Evolutionary conservation across 495 filamentous ascomycete species (phyloP).

Genomic region (Penicillium arizonense): DNA sequence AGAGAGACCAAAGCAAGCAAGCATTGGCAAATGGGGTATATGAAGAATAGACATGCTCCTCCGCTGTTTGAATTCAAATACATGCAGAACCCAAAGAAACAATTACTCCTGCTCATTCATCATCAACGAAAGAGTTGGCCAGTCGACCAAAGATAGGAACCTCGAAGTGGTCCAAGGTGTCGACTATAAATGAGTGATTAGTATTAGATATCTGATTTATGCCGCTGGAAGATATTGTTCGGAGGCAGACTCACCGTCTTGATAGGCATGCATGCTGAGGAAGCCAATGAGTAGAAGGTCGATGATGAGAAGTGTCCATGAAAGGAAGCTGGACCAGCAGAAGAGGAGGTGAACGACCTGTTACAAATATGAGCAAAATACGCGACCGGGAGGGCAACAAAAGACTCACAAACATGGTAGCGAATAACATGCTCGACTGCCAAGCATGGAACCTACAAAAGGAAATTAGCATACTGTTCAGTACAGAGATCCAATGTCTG

Average conservation of each 20-base stretch:
- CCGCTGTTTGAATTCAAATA: constrained; percentile 12
- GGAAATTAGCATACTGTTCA: constrained; percentile 1
- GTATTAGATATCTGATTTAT: not conserved
- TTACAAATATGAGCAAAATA: not conserved
- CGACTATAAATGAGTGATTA: constrained; percentile 48
- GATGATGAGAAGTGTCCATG: constrained; percentile 74
- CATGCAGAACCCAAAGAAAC: constrained; percentile 6
- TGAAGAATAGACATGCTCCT: constrained; percentile 12
- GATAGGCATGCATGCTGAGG: constrained; percentile 75
- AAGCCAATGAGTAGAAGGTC: constrained; percentile 78
- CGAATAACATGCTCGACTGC: constrained; percentile 88
- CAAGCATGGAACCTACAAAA: constrained; percentile 83
- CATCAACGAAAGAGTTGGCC: constrained; percentile 88
- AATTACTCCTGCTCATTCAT: constrained; percentile 58
- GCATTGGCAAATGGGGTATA: constrained; percentile 20
- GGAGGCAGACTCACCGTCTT: constrained; percentile 58
- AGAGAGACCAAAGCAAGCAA: not conserved
- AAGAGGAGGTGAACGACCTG: constrained; percentile 78
- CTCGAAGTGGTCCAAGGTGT: constrained; percentile 88
- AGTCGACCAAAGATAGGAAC: constrained; percentile 76
- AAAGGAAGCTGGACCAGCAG: constrained; percentile 77
- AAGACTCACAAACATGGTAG: constrained; percentile 68
- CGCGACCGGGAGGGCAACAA: not conserved
- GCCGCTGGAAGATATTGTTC: not conserved
- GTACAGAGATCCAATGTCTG: not conserved